Evolutionary conservation across 1,284 basidiomycete species (phyloP).

Genomic region (Fomes fomentarius): DNA sequence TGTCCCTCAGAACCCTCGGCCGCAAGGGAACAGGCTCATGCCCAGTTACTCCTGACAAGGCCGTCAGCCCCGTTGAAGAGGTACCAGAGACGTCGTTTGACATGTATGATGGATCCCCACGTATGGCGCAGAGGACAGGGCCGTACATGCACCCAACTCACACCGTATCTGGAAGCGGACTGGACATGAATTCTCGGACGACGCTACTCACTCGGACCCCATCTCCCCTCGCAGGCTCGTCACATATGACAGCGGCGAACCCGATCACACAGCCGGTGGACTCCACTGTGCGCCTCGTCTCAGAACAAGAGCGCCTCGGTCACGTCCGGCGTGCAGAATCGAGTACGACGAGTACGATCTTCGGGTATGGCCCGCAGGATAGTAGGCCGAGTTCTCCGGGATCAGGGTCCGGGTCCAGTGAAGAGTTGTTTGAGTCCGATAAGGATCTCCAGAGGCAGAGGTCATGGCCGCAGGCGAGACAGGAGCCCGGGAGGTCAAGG

Average conservation of each 20-base stretch:
- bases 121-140: neutral
- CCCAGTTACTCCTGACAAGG: neutral
- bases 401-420: conserved; percentile 8
- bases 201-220: conserved; percentile 9
- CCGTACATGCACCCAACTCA: conserved; percentile 11
- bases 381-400: neutral
- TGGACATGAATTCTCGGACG: conserved; percentile 1
- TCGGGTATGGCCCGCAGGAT: neutral
- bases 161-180: conserved; percentile 1
- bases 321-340: neutral
- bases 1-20: conserved; percentile 4
- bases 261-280: conserved; percentile 19
- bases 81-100: conserved; percentile 24
- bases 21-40: neutral
- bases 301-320: conserved; percentile 24
- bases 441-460: no score
- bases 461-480: neutral
- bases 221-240: conserved; percentile 22
- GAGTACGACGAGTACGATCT: conserved; percentile 3
- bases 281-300: conserved; percentile 36
- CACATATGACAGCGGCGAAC: conserved; percentile 25
- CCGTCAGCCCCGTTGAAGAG: conserved; percentile 19
- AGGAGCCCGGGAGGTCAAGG: conserved; percentile 13
- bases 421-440: conserved; percentile 14
- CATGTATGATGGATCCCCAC: neutral